Percentiles rank a stretch among this genome's conserved stretches.
phyloP scores from a whole-genome alignment of 1,284 basidiomycete species.

The Amylostereum chailletii region DNA sequence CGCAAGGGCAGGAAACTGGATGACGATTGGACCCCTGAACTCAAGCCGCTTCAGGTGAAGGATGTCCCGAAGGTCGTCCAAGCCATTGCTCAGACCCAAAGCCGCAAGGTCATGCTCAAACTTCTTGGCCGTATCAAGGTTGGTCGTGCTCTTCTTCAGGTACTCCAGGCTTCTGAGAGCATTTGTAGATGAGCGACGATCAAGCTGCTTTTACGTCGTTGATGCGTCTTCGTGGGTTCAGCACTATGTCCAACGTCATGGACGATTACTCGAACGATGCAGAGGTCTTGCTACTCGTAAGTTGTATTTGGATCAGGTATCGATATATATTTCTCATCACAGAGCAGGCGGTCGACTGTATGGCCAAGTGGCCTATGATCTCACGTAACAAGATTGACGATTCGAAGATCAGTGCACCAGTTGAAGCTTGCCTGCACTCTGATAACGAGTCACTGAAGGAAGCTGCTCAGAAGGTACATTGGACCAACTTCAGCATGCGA shows the following conservation, averaged over 20 bases:
- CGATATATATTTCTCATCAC: conserved; percentile 1
- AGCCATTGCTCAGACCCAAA: conserved; percentile 85
- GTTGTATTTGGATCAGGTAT: conserved; percentile 15
- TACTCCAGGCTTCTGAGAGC: neutral
- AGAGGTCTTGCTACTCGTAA: conserved; percentile 64
- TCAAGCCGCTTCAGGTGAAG: conserved; percentile 69
- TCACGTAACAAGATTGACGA: conserved; percentile 92
- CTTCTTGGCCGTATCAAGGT: conserved; percentile 84
- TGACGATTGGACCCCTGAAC: conserved; percentile 80
- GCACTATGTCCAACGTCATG: conserved; percentile 84
- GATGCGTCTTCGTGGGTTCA: conserved; percentile 91
- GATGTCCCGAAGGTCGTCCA: conserved; percentile 90
- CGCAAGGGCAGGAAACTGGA: conserved; percentile 90
- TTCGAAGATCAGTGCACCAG: conserved; percentile 66
- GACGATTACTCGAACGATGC: conserved; percentile 71
- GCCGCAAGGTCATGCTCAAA: conserved; percentile 76
- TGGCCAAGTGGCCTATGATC: conserved; percentile 77
- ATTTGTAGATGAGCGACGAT: conserved; percentile 77
- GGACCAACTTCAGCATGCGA: neutral
- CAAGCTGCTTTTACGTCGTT: conserved; percentile 73
- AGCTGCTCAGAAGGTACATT: conserved; percentile 50
- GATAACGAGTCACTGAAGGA: conserved; percentile 49
- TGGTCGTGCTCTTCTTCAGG: conserved; percentile 10
- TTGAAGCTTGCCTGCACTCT: conserved; percentile 46
- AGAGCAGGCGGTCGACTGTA: conserved; percentile 62